Base-by-base conservation (phyloP, 23 red algal species). In the Gracilaria gracilis region DNA sequence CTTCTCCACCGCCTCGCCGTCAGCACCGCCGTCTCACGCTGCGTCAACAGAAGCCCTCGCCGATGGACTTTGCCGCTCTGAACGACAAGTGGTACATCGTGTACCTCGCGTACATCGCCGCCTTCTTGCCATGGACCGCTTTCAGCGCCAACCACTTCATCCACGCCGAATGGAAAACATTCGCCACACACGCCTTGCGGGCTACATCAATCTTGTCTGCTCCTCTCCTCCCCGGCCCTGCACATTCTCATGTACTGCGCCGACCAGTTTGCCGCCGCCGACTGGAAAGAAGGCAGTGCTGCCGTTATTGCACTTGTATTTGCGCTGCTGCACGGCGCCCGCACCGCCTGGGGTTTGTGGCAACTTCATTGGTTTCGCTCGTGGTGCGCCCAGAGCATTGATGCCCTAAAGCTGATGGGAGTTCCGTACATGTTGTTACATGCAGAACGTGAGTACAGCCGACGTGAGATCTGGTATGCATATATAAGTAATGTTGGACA, bases 81-180 rank as follows among this genome's bases (percentile, higher is more conserved):
- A 55, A 17, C 42, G 81, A 84, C 81, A 59, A 84, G 16, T 65
- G 37, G 28, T 59, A 59, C 33, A 65, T 84, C 19, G 81, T 84
- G 35, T 21, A 44, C 40, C 24, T 24, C 40, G 57, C 81, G 9
- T 84, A 84, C 39, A 9, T 84, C 23, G 54, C 59, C 7, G 81
- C 81, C 9, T 66, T 84, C 33, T 21, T 84, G 33, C 81, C 81
- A 27, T 84, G 81, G 81, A 65, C 81, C 35, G 59, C 59, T 9
- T 59, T 84, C 40, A 19, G 23, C 29, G 33, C 81, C 40, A 67
- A 44, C 23, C 59, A 84, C 81, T 84, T 84, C 39, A 84, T 84
- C 20, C 24, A 32, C 27, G 40, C 19, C 53, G 35, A 37, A 21
- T 84, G 81, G 81, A 64, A 67, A 20, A 84, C 7, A 59, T 67